A percentile compares a stretch with the other conserved stretches of the same genome.
phyloP scores from a whole-genome alignment of 2,329 filamentous ascomycete species.

The Magnaporthiopsis incrustans region DNA sequence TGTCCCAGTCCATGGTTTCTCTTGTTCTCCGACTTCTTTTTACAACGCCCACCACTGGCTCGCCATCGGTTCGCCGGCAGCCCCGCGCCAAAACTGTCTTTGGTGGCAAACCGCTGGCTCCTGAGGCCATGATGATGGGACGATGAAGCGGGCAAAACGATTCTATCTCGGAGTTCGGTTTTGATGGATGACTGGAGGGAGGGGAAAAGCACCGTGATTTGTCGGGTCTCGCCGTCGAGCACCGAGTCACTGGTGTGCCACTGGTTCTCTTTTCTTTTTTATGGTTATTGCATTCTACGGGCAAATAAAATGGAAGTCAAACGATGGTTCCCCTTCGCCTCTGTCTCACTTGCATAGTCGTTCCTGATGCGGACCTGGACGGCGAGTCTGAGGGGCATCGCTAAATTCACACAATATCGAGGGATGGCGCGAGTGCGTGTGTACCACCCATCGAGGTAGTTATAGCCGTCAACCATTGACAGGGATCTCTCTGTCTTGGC shows the following conservation, averaged over 20 bases:
- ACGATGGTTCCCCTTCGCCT: not conserved
- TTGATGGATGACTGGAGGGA: slow-evolving; percentile 4
- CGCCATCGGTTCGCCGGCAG: not conserved
- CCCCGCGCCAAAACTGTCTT: not conserved
- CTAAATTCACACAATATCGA: no score
- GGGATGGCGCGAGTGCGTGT: not conserved
- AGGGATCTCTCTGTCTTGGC: not conserved
- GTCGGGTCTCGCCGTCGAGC: not conserved
- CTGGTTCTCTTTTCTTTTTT: slow-evolving; percentile 5
- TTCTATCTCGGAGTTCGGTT: slow-evolving; percentile 8
- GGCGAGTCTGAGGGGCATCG: not conserved
- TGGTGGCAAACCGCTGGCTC: not conserved
- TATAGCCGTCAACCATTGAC: not conserved
- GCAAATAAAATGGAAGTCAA: slow-evolving; percentile 7
- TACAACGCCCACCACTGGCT: not conserved
- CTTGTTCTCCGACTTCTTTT: not conserved
- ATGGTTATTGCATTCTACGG: slow-evolving; percentile 8
- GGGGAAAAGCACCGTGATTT: not conserved
- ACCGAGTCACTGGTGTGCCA: not conserved
- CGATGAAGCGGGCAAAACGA: not conserved
- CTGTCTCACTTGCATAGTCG: not conserved
- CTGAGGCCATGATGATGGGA: slow-evolving; percentile 1
- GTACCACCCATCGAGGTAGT: not conserved
- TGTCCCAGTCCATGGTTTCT: not conserved
- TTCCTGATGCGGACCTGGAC: not conserved